A percentile compares a stretch with the other conserved stretches of the same genome.
phyloP scores from a whole-genome alignment of 2,329 filamentous ascomycete genomes.

The Graphiopsis chlorocephala region DNA sequence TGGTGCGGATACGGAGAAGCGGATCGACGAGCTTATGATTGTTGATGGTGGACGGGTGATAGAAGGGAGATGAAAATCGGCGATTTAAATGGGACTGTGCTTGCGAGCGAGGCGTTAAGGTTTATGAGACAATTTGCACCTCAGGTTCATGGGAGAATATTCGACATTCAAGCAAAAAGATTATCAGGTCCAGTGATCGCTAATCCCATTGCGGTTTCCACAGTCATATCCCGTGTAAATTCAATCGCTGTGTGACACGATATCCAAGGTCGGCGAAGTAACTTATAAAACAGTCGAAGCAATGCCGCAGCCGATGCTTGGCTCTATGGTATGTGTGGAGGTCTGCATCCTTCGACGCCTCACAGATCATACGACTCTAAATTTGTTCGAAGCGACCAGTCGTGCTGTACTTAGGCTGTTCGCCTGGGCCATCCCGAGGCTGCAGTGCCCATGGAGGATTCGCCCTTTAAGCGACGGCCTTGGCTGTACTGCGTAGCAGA shows the following conservation, averaged over 20 bases:
- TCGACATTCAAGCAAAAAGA: no score
- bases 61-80: neutral
- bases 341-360: neutral
- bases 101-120: conserved; percentile 8
- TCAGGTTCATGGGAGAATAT: no score
- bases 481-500: neutral
- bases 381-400: neutral
- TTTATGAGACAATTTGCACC: neutral
- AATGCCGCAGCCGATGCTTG: neutral
- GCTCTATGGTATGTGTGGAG: no score
- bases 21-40: conserved; percentile 59
- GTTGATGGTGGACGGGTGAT: conserved; percentile 58
- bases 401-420: no score
- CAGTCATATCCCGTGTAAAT: no score
- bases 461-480: neutral
- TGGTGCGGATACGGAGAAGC: conserved; percentile 47
- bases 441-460: neutral
- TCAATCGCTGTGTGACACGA: no score
- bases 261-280: no score
- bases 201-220: no score
- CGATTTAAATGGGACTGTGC: neutral
- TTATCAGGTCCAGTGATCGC: no score
- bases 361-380: neutral
- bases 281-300: neutral
- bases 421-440: neutral